These are phyloP conservation scores for Pouteria glomerata DNA, from an alignment of 148 eudicot species.

Conservation along the genomic window DNA sequence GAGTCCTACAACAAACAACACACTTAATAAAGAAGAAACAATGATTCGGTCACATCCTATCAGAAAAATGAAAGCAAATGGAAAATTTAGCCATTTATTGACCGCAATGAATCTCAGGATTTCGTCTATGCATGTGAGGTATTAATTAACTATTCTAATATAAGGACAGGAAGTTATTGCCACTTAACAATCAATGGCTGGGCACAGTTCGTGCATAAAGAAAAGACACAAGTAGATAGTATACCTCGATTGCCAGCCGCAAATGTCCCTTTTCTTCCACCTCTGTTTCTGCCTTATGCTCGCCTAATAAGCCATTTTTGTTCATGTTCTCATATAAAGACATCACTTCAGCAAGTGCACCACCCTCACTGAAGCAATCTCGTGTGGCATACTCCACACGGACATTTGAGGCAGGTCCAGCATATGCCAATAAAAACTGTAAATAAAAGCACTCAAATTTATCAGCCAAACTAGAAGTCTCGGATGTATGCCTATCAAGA, in stretches of 20 bases:
- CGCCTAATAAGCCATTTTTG: conserved; percentile 19
- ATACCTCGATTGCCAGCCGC: conserved; percentile 50
- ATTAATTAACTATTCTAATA: not conserved
- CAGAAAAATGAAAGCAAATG: not conserved
- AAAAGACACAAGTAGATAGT: not conserved
- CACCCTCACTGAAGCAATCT: conserved; percentile 60
- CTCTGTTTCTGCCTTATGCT: conserved; percentile 25
- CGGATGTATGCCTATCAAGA: not conserved
- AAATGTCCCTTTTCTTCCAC: conserved; percentile 20
- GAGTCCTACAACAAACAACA: not conserved
- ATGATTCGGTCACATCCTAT: not conserved
- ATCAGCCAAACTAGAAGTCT: no score
- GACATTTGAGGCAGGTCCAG: conserved; percentile 85
- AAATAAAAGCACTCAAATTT: not conserved
- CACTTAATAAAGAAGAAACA: not conserved
- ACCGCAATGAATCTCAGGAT: no score
- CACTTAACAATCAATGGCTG: not conserved
- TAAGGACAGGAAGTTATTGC: not conserved
- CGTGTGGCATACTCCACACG: conserved; percentile 72
- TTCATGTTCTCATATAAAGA: conserved; percentile 43
- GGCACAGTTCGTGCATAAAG: not conserved
- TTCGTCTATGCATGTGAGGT: not conserved
- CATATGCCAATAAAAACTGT: conserved; percentile 74
- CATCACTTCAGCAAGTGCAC: conserved; percentile 71
- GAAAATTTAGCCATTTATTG: no score